Base-by-base conservation (phyloP, 768 basidiomycete genomes). In the Fomitopsis serialis region DNA sequence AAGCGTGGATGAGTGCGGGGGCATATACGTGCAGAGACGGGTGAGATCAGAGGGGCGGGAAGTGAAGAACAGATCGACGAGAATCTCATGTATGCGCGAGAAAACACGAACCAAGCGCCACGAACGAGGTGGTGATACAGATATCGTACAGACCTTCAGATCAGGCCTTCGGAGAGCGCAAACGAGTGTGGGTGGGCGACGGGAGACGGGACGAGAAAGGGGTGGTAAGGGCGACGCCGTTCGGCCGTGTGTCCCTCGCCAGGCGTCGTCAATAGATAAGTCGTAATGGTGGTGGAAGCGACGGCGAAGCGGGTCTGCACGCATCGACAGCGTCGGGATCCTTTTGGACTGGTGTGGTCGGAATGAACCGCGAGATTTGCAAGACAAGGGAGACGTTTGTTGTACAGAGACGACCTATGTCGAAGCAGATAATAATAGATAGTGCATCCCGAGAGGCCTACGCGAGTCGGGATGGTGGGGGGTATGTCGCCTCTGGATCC, bases 381-480 rank as follows among this genome's bases (percentile, higher is more conserved):
- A 15, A 40, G 6, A 40, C 37, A 40, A 19, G 8, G 15, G 37
- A 17, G 6, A 40, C 6, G 29, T 5, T 11, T 32, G 29, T 11
- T 11, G 15, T 4, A 19, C 15, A n/a, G 37, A 40, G 6, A 19
- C 37, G 37, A 19, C 37, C 13, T 40, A 40, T 19, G 46, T 48
- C 47, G 55, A 27, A 42, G 58, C 58, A 58, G 58, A 58, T 58
- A 58, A 43, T 54, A 54, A 58, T 58, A 58, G 58, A 58, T 55
- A 58, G 54, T 34, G 34, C 15, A 37, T 40, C 37, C 37, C 37
- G 37, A 40, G 15, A 40, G 37, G 37, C 37, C 15, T 19, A 15
- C 37, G 37, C 37, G 37, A 40, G 37, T 40, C 37, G 37, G 19
- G 37, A 40, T 40, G 37, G 37, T 5, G 19, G 15, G 13, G 15